Evolutionary conservation across 805 yeast genomes (phyloP).

Genomic region (Spathaspora passalidarum): DNA sequence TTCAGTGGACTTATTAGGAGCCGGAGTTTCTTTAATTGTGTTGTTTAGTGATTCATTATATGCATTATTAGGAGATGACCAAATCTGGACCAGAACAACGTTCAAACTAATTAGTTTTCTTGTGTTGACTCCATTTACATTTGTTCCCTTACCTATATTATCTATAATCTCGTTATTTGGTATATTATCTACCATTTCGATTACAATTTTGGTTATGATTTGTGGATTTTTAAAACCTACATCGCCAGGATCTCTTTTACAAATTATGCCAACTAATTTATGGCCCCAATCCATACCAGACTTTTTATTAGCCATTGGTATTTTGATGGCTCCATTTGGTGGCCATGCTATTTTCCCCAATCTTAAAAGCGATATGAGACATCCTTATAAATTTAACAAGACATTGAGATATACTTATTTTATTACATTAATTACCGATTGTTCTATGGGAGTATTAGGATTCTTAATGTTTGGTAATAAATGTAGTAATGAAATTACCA

Average conservation of each 20-base stretch:
- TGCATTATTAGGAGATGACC: slow-evolving; percentile 50
- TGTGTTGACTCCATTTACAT: slow-evolving; percentile 76
- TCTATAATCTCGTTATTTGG: slow-evolving; percentile 57
- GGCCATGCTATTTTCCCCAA: slow-evolving; percentile 85
- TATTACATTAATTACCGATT: slow-evolving; percentile 58
- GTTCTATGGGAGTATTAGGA: slow-evolving; percentile 63
- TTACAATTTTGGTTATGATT: slow-evolving; percentile 45
- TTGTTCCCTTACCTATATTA: slow-evolving; percentile 69
- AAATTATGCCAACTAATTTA: slow-evolving; percentile 61
- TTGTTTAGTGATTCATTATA: slow-evolving; percentile 82
- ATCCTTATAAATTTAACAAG: slow-evolving; percentile 53
- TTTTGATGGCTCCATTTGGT: slow-evolving; percentile 76
- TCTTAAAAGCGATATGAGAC: slow-evolving; percentile 70
- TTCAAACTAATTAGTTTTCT: slow-evolving; percentile 70
- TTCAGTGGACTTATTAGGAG: slow-evolving; percentile 74
- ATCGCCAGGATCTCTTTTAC: slow-evolving; percentile 72
- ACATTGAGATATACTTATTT: slow-evolving; percentile 59
- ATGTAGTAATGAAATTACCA: slow-evolving; percentile 52
- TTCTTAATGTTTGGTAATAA: slow-evolving; percentile 55
- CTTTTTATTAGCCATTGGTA: slow-evolving; percentile 59
- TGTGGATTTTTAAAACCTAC: slow-evolving; percentile 60
- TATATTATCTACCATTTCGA: slow-evolving; percentile 50
- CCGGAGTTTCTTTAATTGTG: slow-evolving; percentile 77
- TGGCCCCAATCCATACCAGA: slow-evolving; percentile 57
- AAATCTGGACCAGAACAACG: slow-evolving; percentile 37